phyloP scores from a whole-genome alignment of 495 filamentous ascomycete genomes.

The Podospora didyma region DNA sequence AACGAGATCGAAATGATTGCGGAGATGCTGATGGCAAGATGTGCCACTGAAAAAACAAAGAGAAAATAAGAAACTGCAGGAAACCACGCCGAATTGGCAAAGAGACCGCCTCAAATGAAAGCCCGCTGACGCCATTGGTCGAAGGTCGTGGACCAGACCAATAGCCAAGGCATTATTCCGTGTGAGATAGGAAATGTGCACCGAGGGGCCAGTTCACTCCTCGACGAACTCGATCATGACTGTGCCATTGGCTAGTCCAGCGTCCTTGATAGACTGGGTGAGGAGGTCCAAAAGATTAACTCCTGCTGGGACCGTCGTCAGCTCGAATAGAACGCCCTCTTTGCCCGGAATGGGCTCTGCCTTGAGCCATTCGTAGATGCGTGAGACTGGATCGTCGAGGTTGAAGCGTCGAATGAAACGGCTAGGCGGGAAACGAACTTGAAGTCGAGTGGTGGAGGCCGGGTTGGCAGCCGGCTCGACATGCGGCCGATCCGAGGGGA shows the following conservation, averaged over 20 bases:
- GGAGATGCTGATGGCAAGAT: too few species aligned
- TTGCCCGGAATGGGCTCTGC: conserved; percentile 74
- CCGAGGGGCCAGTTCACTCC: conserved; percentile 37
- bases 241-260: conserved; percentile 82
- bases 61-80: too few species aligned
- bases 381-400: conserved; percentile 70
- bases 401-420: conserved; percentile 79
- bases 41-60: too few species aligned
- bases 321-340: conserved; percentile 73
- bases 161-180: too few species aligned
- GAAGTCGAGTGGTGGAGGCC: conserved; percentile 75
- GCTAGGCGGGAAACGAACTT: conserved; percentile 79
- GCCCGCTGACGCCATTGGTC: too few species aligned
- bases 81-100: too few species aligned
- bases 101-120: too few species aligned
- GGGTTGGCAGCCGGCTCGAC: conserved; percentile 67
- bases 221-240: conserved; percentile 89
- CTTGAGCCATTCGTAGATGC: conserved; percentile 96
- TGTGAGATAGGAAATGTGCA: too few species aligned
- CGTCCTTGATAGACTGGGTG: conserved; percentile 69
- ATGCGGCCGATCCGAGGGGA: conserved; percentile 70
- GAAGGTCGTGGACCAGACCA: too few species aligned
- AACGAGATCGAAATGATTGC: too few species aligned
- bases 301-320: conserved; percentile 66
- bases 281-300: conserved; percentile 75